Conservation (phyloP, 2,329 filamentous ascomycete species). For the Fusarium stilboides region DNA sequence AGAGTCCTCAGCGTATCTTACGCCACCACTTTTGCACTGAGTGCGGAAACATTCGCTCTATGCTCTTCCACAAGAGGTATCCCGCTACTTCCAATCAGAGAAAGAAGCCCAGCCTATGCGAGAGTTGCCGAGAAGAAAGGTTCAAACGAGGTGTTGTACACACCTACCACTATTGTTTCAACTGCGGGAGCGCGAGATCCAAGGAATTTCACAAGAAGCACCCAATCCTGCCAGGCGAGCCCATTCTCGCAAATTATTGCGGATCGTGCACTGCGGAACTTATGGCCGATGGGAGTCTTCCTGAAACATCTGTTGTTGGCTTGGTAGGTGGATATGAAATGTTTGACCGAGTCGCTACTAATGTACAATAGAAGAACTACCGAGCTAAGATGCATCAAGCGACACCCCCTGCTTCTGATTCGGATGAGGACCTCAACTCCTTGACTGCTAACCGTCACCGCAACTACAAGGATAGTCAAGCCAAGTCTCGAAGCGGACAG, state of each 20-base stretch:
- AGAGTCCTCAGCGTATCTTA: constrained; percentile 40
- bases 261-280: constrained; percentile 48
- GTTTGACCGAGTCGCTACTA: constrained; percentile 12
- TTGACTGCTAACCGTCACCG: constrained; percentile 23
- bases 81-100: constrained; percentile 47
- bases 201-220: constrained; percentile 55
- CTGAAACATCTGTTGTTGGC: constrained; percentile 48
- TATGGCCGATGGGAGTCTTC: constrained; percentile 42
- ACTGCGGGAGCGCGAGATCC: constrained; percentile 60
- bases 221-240: constrained; percentile 44
- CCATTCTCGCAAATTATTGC: constrained; percentile 55
- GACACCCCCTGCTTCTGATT: not conserved
- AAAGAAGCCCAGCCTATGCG: constrained; percentile 55
- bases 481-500: not conserved
- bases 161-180: constrained; percentile 60
- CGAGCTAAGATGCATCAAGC: not conserved
- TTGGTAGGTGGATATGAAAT: constrained; percentile 43
- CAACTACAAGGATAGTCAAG: not conserved
- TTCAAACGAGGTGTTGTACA: constrained; percentile 44
- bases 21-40: constrained; percentile 55
- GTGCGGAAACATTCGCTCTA: constrained; percentile 56
- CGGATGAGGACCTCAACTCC: constrained; percentile 36
- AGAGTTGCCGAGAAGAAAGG: constrained; percentile 52
- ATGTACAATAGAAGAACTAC: constrained; percentile 11
- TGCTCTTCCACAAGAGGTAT: constrained; percentile 54